Evolutionary conservation across 345 rosid genomes (phyloP).

Genomic region (Erysimum cheiranthoides): DNA sequence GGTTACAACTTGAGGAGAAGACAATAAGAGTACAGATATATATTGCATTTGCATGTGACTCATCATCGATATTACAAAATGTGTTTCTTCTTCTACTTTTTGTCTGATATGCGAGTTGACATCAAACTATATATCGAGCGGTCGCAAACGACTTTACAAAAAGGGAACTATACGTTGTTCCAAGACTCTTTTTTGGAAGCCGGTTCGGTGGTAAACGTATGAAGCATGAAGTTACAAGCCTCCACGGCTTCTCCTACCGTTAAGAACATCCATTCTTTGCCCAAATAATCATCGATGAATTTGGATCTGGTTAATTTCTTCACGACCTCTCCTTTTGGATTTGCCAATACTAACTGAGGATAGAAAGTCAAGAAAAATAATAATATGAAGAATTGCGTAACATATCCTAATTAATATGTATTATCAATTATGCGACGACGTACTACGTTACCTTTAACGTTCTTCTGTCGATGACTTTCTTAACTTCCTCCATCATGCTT

Average conservation of each 20-base stretch:
- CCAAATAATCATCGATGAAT: conserved; percentile 46
- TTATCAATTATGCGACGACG: background rate
- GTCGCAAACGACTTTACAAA: conserved; percentile 1
- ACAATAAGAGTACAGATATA: background rate
- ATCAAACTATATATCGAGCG: conserved; percentile 22
- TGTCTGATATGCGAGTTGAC: conserved; percentile 7
- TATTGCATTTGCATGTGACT: background rate
- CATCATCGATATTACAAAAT: conserved; percentile 22
- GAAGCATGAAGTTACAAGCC: conserved; percentile 85
- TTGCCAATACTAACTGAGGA: conserved; percentile 45
- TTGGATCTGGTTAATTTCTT: conserved; percentile 46
- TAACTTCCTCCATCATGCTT: conserved; percentile 86
- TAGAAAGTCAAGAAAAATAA: background rate
- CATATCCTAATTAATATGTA: background rate
- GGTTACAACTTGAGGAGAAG: background rate
- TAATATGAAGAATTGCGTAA: background rate
- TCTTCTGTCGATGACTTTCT: conserved; percentile 61
- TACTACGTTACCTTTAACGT: conserved; percentile 64
- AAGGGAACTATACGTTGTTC: conserved; percentile 42
- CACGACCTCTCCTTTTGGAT: conserved; percentile 51
- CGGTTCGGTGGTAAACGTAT: conserved; percentile 48
- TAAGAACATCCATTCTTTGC: conserved; percentile 79
- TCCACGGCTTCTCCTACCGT: conserved; percentile 91
- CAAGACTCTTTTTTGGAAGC: conserved; percentile 45
- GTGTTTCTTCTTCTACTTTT: background rate